phyloP scores from a whole-genome alignment of 1,284 basidiomycete species.

The Trichosporon inkin region DNA sequence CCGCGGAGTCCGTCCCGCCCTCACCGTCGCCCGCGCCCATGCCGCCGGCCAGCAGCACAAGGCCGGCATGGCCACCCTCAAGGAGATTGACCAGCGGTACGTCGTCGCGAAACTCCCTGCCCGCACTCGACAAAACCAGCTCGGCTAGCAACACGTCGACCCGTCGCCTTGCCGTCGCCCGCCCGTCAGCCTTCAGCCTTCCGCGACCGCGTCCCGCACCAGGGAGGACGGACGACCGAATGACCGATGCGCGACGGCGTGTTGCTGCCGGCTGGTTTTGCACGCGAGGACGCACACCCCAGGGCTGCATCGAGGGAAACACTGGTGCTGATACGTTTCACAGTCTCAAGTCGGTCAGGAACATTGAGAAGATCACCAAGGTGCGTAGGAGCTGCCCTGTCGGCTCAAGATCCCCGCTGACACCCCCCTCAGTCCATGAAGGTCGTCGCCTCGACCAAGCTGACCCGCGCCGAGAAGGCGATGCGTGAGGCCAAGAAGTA shows the following conservation, averaged over 20 bases:
- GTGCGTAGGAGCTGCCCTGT: constrained; percentile 54
- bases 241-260: neutral
- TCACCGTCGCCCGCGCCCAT: constrained; percentile 51
- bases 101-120: constrained; percentile 19
- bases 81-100: constrained; percentile 87
- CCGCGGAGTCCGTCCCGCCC: constrained; percentile 63
- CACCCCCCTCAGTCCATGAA: constrained; percentile 87
- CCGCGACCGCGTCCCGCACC: neutral
- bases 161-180: neutral
- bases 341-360: constrained; percentile 83
- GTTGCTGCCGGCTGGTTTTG: constrained; percentile 7
- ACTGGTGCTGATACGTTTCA: constrained; percentile 8
- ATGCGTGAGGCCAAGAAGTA: constrained; percentile 93
- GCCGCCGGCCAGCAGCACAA: constrained; percentile 59
- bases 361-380: constrained; percentile 99
- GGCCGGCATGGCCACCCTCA: constrained; percentile 90
- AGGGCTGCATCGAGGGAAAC: neutral
- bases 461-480: constrained; percentile 90
- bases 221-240: too few relatives aligned
- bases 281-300: neutral
- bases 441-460: constrained; percentile 97
- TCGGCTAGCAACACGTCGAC: constrained; percentile 1
- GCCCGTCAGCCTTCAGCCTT: constrained; percentile 49
- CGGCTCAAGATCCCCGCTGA: too few relatives aligned
- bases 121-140: constrained; percentile 9